Conservation (phyloP, 2,329 filamentous ascomycete genomes). For the Nemania diffusa region DNA sequence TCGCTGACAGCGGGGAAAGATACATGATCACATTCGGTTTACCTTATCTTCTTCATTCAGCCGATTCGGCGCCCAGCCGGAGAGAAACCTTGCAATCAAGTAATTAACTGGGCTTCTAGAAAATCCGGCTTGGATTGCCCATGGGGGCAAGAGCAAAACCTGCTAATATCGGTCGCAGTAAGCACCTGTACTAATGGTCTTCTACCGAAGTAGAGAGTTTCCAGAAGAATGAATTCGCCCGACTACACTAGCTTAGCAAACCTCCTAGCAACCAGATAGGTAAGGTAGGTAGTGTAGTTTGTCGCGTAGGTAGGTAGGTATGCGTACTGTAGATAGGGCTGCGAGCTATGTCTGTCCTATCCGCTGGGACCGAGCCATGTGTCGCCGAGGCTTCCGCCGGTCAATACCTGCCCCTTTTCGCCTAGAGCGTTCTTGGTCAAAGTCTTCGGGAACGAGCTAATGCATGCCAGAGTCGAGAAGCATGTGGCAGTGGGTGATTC, state of each 20-base stretch:
- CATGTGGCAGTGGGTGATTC: conserved; percentile 35
- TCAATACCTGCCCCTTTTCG: conserved; percentile 28
- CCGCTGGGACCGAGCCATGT: conserved; percentile 34
- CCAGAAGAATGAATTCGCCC: neutral
- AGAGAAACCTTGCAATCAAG: neutral
- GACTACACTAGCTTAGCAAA: neutral
- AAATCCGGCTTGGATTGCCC: neutral
- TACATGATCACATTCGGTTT: neutral
- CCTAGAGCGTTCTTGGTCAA: conserved; percentile 16
- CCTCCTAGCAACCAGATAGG: neutral
- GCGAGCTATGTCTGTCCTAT: conserved; percentile 15
- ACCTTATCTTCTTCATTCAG: conserved; percentile 10
- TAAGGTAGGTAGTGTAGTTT: neutral
- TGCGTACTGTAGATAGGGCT: conserved; percentile 5
- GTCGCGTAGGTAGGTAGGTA: neutral
- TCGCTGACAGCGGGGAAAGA: conserved; percentile 1
- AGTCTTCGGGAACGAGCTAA: conserved; percentile 25
- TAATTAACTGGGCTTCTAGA: neutral
- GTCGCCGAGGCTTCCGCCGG: conserved; percentile 28
- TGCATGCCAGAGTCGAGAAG: conserved; percentile 22
- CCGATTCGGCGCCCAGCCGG: neutral
- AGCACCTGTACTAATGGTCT: neutral
- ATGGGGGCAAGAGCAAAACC: neutral
- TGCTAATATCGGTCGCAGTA: neutral
- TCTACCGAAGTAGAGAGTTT: conserved; percentile 15